A percentile compares a stretch with the other conserved stretches of the same genome.
phyloP scores from a whole-genome alignment of 495 filamentous ascomycete genomes.

The Aspergillus homomorphus region DNA sequence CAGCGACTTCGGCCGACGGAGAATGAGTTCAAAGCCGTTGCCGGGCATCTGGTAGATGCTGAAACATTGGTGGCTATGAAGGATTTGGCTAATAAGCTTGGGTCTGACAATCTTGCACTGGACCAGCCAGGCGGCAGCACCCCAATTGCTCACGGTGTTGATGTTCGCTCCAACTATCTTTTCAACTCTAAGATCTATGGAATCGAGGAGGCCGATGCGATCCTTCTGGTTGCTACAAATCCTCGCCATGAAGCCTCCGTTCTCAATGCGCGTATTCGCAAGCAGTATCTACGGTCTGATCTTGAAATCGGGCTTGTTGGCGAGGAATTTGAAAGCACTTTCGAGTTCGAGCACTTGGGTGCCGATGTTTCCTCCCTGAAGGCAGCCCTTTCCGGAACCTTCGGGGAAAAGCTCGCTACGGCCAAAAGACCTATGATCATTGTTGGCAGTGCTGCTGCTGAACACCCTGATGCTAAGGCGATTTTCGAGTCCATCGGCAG shows the following conservation, averaged over 20 bases:
- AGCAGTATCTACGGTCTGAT: constrained; percentile 95
- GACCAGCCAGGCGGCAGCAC: constrained; percentile 81
- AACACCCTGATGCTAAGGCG: constrained; percentile 85
- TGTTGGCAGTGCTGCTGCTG: constrained; percentile 82
- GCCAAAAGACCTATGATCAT: constrained; percentile 95
- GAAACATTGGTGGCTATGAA: constrained; percentile 96
- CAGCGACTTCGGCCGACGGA: constrained; percentile 71
- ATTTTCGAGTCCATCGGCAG: constrained; percentile 84
- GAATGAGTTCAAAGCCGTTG: constrained; percentile 94
- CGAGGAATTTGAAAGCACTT: constrained; percentile 86
- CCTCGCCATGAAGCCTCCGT: constrained; percentile 91
- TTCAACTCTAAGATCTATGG: constrained; percentile 95
- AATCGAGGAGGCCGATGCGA: constrained; percentile 88
- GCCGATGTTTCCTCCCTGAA: constrained; percentile 73
- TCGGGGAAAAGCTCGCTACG: constrained; percentile 84
- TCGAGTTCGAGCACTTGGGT: constrained; percentile 88
- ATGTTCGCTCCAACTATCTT: constrained; percentile 88
- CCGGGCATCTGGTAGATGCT: constrained; percentile 84
- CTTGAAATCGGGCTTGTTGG: constrained; percentile 90
- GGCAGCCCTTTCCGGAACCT: constrained; percentile 76
- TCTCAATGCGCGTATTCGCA: constrained; percentile 92
- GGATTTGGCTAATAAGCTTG: constrained; percentile 91
- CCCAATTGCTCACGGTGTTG: constrained; percentile 87
- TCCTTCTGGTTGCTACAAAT: constrained; percentile 92
- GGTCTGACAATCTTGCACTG: constrained; percentile 90